These are phyloP conservation scores for Mycena filopes DNA, from an alignment of 768 basidiomycete species.

Conservation along the genomic window DNA sequence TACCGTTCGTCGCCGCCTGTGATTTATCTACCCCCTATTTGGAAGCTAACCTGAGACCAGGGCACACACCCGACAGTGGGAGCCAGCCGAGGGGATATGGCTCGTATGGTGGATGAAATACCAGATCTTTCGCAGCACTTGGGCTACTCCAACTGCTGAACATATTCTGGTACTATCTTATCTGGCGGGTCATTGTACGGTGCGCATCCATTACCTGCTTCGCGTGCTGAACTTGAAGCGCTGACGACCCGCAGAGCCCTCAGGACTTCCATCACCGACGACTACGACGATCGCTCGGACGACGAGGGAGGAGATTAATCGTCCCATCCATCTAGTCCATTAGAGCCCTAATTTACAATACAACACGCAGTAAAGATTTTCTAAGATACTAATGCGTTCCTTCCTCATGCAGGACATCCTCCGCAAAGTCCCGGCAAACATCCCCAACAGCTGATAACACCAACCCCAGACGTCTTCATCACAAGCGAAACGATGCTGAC, in stretches of 20 bases:
- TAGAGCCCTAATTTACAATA: no score
- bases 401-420: conserved; percentile 62
- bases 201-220: conserved; percentile 42
- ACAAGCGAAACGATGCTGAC: conserved; percentile 83
- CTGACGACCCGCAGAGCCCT: no score
- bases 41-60: conserved; percentile 45
- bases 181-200: conserved; percentile 81
- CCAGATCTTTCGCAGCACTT: conserved; percentile 82
- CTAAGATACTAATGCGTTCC: no score
- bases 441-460: conserved; percentile 86
- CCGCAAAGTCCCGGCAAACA: conserved; percentile 82
- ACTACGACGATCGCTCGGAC: no score
- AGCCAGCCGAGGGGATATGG: conserved; percentile 72
- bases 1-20: conserved; percentile 67
- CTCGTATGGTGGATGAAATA: conserved; percentile 82
- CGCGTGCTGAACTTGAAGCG: no score
- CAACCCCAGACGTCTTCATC: conserved; percentile 79
- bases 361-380: no score
- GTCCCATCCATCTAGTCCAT: no score
- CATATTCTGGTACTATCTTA: conserved; percentile 92
- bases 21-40: neutral
- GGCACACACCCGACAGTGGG: conserved; percentile 65
- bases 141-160: conserved; percentile 84
- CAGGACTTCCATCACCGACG: no score
- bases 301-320: no score